Base-by-base conservation (phyloP, 345 rosid genomes). In the Moricandia arvensis region DNA sequence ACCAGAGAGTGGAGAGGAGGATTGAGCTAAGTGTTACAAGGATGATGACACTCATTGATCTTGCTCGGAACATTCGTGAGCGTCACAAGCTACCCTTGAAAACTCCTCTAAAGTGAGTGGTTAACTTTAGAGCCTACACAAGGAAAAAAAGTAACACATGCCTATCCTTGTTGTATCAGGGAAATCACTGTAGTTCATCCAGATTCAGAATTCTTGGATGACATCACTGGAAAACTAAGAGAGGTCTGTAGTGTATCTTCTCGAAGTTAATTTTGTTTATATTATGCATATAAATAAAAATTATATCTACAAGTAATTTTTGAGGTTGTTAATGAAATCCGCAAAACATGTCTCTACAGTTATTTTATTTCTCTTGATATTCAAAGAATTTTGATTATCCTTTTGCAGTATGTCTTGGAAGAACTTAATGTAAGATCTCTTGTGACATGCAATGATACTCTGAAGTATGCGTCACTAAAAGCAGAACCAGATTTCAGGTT, bases 401-500 rank as follows among this genome's bases (percentile, higher is more conserved):
- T 7, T 7, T 83, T 82, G 75, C 82, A 96, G 99, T 96, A 89
- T 86, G 93, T 93, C 62, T 79, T 91, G 34, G 99, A 91, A 82
- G 99, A 93, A 75, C 97, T 96, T 55, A 96, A 96, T 75, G 87
- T 93, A 63, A 82, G 89, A 81, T 84, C 86, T 59, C 95, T 96
- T 74, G 79, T 86, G 21, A 84, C 99, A 6, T 93, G 97, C 72
- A 82, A 81, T 75, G 96, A 93, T 80, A 82, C 93, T 63, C 83
- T 91, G 84, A 88, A 88, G 84, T 96, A 89, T 83, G 91, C 98
- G 53, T 84, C 89, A 68, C 78, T 93, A 51, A 93, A 93, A 16
- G 98, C 97, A 9, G 99, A 93, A 80, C 99, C 99, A 17, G 99
- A 96, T 78, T 96, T 93, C 72, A 93, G 98, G 99, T n/a, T 91